Conservation (phyloP, 352 stramenopile genomes). For the Phytopythium helicoides region DNA sequence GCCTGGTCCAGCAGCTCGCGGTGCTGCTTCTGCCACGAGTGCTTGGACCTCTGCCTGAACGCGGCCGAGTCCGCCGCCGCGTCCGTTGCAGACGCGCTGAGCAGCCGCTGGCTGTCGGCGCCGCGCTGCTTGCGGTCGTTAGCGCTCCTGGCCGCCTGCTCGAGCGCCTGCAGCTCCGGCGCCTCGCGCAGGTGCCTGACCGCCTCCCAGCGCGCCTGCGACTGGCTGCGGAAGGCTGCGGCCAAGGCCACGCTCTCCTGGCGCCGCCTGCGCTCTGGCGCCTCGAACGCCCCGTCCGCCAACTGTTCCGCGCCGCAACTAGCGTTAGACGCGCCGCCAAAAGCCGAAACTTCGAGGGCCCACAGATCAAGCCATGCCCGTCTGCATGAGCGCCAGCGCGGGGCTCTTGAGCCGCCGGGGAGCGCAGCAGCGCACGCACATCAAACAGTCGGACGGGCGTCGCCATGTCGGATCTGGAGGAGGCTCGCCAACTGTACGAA, state of each 20-base stretch:
- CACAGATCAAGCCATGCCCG: no score
- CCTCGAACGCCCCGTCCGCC: neutral
- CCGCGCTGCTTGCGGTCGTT: constrained; percentile 12
- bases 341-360: no score
- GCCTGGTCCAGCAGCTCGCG: constrained; percentile 36
- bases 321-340: neutral
- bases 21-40: constrained; percentile 63
- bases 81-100: no score
- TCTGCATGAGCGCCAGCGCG: no score
- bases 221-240: constrained; percentile 44
- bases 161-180: constrained; percentile 37
- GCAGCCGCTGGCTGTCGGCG: constrained; percentile 7
- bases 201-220: constrained; percentile 36
- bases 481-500: no score
- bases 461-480: neutral
- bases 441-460: constrained; percentile 3
- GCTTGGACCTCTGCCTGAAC: constrained; percentile 57
- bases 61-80: constrained; percentile 5
- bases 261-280: constrained; percentile 3
- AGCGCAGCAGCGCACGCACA: neutral
- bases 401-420: no score
- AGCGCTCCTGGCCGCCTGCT: constrained; percentile 14
- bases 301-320: neutral
- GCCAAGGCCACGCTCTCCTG: constrained; percentile 37
- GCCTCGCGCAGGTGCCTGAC: constrained; percentile 44